Evolutionary conservation across 371 early-diverging fungal species (phyloP).

Genomic region (Encephalitozoon intestinalis): DNA sequence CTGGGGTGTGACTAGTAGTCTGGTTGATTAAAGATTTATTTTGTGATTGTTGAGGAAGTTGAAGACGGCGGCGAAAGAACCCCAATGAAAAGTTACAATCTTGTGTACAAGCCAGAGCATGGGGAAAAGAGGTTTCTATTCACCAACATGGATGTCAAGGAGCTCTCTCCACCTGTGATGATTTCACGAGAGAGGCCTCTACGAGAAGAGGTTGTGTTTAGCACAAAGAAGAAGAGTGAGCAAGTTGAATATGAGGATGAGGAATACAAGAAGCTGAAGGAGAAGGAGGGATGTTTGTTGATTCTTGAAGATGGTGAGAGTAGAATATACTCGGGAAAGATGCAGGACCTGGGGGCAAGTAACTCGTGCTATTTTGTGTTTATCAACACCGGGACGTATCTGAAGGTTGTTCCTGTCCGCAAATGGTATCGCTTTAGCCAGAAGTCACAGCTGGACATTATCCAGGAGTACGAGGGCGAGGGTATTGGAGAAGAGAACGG

Average conservation of each 20-base stretch:
- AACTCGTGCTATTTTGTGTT: conserved; percentile 55
- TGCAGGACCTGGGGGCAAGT: conserved; percentile 39
- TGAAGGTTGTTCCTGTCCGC: conserved; percentile 46
- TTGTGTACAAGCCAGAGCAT: conserved; percentile 1
- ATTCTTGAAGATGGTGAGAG: conserved; percentile 50
- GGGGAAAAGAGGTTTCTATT: conserved; percentile 30
- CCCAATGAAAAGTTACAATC: conserved; percentile 9
- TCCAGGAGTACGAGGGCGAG: conserved; percentile 47
- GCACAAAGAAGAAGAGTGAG: conserved; percentile 56
- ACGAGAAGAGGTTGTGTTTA: conserved; percentile 29
- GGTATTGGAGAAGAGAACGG: conserved; percentile 36
- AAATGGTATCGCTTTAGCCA: conserved; percentile 60
- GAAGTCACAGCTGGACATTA: conserved; percentile 39
- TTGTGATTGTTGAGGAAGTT: background rate
- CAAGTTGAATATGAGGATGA: conserved; percentile 55
- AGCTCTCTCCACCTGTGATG: conserved; percentile 19
- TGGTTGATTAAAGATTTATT: background rate
- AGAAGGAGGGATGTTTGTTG: conserved; percentile 51
- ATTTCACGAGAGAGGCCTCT: conserved; percentile 28
- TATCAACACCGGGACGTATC: conserved; percentile 42
- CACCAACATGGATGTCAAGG: conserved; percentile 23
- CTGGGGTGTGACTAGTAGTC: background rate
- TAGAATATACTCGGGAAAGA: conserved; percentile 45
- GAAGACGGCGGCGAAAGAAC: background rate
- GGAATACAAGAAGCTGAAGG: conserved; percentile 50